Evolutionary conservation across 148 eudicot genomes (phyloP).

Genomic region (Chenopodium formosanum): DNA sequence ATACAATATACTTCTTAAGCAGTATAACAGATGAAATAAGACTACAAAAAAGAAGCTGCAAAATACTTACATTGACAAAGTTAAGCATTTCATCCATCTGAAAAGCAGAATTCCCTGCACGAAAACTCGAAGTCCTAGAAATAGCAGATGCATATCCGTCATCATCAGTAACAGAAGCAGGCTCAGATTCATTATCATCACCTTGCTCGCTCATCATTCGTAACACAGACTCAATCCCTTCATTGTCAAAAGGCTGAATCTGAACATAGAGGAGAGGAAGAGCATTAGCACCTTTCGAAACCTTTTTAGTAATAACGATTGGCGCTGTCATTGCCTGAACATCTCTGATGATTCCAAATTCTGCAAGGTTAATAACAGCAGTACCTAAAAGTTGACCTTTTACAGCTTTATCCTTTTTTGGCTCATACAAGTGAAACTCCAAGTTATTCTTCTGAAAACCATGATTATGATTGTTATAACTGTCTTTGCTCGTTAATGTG

Average conservation of each 20-base stretch:
- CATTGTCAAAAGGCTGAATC: constrained; percentile 69
- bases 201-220: constrained; percentile 46
- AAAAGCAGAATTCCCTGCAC: constrained; percentile 33
- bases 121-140: constrained; percentile 50
- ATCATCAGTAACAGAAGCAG: constrained; percentile 61
- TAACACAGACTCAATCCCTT: constrained; percentile 54
- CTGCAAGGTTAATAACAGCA: constrained; percentile 63
- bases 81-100: constrained; percentile 47
- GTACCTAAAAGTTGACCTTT: constrained; percentile 80
- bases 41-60: neutral
- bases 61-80: constrained; percentile 31
- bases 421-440: constrained; percentile 76
- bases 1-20: too few relatives aligned
- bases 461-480: neutral
- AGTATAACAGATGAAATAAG: neutral
- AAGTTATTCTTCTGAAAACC: constrained; percentile 69
- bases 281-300: constrained; percentile 37
- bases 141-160: constrained; percentile 43
- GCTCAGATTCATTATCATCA: constrained; percentile 59
- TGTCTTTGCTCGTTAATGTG: constrained; percentile 46
- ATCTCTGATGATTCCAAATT: constrained; percentile 68
- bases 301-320: constrained; percentile 54
- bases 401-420: constrained; percentile 58
- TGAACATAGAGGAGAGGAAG: constrained; percentile 54
- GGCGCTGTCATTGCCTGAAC: constrained; percentile 38